Percentiles rank a stretch among this genome's conserved stretches.
These are phyloP conservation scores for Dictyostelium citrinum DNA, from an alignment of 78 protist genomes.

Conservation along the genomic window DNA sequence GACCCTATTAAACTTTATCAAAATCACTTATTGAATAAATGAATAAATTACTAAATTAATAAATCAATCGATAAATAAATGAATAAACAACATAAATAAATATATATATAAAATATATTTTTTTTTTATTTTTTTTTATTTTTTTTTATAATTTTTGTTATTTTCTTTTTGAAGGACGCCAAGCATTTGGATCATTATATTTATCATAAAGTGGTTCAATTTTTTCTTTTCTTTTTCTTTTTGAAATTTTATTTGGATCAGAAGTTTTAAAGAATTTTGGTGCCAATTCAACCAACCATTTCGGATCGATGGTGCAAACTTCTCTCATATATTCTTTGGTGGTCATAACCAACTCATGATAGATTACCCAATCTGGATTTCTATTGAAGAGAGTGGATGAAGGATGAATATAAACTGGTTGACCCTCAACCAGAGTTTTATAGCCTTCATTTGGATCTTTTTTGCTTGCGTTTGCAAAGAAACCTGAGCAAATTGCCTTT, in stretches of 20 bases:
- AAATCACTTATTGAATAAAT: no score
- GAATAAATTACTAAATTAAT: no score
- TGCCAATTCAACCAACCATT: constrained; percentile 97
- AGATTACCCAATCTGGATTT: constrained; percentile 96
- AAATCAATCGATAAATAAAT: no score
- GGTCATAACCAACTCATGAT: constrained; percentile 96
- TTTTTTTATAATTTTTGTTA: not conserved
- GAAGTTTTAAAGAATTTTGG: constrained; percentile 91
- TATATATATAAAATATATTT: no score
- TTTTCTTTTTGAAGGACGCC: constrained; percentile 92
- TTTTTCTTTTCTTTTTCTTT: constrained; percentile 90
- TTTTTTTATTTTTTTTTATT: no score
- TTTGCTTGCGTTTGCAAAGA: constrained; percentile 97
- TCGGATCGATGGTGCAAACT: constrained; percentile 93
- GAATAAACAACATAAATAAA: no score
- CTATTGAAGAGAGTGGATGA: constrained; percentile 93
- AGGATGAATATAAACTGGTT: constrained; percentile 97
- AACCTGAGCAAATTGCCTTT: constrained; percentile 94
- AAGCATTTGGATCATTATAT: constrained; percentile 89
- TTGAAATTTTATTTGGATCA: constrained; percentile 89
- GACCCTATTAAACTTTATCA: no score
- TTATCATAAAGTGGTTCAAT: constrained; percentile 95
- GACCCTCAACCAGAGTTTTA: constrained; percentile 92
- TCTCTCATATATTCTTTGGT: constrained; percentile 99
- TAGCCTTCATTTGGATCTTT: constrained; percentile 98